A percentile compares a stretch with the other conserved stretches of the same genome.
Evolutionary conservation across 2,329 filamentous ascomycete species (phyloP).

Genomic region (Aureobasidium sp.): DNA sequence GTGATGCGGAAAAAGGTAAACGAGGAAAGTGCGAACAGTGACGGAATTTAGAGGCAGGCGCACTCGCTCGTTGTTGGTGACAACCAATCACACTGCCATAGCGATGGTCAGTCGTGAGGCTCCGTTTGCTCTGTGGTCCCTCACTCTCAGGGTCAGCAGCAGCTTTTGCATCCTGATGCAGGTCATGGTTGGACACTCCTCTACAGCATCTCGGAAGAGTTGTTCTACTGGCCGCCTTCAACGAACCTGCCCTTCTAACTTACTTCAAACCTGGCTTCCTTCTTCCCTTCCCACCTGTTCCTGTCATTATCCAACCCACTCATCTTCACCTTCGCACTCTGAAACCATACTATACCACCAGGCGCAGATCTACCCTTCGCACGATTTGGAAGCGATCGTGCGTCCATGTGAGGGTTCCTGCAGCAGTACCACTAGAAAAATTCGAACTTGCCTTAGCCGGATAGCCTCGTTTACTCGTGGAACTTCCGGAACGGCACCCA

Average conservation of each 20-base stretch:
- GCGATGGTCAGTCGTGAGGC: background rate
- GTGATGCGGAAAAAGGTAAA: constrained; percentile 5
- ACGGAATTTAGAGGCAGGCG: background rate
- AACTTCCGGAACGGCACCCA: background rate
- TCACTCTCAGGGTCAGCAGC: background rate
- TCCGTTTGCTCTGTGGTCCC: background rate
- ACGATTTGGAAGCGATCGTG: constrained; percentile 8
- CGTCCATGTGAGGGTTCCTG: constrained; percentile 7
- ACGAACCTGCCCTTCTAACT: background rate
- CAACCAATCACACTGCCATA: background rate
- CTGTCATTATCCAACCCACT: background rate
- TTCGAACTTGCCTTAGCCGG: background rate
- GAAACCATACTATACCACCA: background rate
- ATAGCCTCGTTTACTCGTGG: background rate
- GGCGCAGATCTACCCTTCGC: background rate
- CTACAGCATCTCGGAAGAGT: background rate
- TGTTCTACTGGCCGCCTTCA: background rate
- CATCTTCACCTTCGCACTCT: background rate
- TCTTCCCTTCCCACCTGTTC: background rate
- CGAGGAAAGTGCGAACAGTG: constrained; percentile 7
- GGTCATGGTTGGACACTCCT: background rate
- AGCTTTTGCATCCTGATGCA: background rate
- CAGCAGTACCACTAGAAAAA: background rate
- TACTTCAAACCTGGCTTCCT: background rate
- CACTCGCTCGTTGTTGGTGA: background rate